Percentiles rank a stretch among this genome's conserved stretches.
Evolutionary conservation across 2,329 filamentous ascomycete genomes (phyloP).

Genomic region (Alternaria tenuissima): DNA sequence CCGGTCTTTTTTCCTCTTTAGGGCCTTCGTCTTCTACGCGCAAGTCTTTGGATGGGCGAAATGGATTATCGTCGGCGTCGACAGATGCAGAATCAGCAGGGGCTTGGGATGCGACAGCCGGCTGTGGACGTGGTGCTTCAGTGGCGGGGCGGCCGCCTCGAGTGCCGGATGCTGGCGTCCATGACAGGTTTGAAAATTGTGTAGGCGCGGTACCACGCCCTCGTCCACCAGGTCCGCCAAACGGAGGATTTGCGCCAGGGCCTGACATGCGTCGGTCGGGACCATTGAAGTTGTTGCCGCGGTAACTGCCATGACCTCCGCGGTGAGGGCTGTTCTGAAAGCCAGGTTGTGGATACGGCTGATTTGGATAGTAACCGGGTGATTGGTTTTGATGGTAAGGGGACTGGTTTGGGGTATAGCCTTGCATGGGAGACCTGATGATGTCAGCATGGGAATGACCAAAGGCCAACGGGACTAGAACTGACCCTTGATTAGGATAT

Average conservation of each 20-base stretch:
- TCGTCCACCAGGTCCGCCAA: constrained; percentile 56
- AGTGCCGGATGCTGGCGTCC: constrained; percentile 68
- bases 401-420: constrained; percentile 65
- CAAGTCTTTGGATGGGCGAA: constrained; percentile 70
- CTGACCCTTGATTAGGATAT: constrained; percentile 61
- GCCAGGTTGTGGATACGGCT: constrained; percentile 64
- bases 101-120: constrained; percentile 22
- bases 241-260: constrained; percentile 54
- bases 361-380: constrained; percentile 60
- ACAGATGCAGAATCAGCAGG: constrained; percentile 44
- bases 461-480: constrained; percentile 8
- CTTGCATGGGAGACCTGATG: constrained; percentile 57
- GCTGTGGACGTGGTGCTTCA: constrained; percentile 46
- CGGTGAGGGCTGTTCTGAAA: constrained; percentile 59
- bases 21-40: constrained; percentile 69
- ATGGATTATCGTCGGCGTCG: constrained; percentile 67
- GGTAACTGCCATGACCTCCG: constrained; percentile 63
- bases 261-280: constrained; percentile 55
- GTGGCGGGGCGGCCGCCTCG: constrained; percentile 60
- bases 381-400: constrained; percentile 59
- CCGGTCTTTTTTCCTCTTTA: constrained; percentile 61
- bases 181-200: constrained; percentile 74
- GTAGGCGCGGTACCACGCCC: constrained; percentile 59
- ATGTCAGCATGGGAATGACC: constrained; percentile 36
- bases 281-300: constrained; percentile 61